Evolutionary conservation across 176 grass and related monocot genomes (phyloP).

Genomic region (Avena atlantica): DNA sequence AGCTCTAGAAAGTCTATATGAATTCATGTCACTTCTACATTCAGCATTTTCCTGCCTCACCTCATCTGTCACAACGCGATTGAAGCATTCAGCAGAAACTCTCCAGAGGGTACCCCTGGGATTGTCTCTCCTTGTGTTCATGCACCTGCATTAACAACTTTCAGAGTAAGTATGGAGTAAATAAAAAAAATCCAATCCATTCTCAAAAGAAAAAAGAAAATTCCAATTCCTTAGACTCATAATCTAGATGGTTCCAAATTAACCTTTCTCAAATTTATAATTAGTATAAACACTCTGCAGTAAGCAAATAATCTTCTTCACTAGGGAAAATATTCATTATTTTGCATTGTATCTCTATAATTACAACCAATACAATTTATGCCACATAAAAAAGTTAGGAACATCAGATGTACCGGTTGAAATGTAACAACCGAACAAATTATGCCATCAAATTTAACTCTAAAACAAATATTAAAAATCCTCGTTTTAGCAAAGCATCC

Average conservation of each 20-base stretch:
- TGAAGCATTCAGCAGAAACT: slow-evolving; percentile 93
- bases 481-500: slow-evolving; percentile 16
- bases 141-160: slow-evolving; percentile 71
- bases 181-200: slow-evolving; percentile 20
- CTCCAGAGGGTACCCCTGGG: slow-evolving; percentile 93
- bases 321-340: slow-evolving; percentile 8
- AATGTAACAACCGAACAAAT: not conserved
- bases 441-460: not conserved
- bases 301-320: slow-evolving; percentile 40
- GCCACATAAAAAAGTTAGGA: not conserved
- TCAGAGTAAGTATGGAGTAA: slow-evolving; percentile 39
- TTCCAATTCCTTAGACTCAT: not conserved
- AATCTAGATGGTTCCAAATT: slow-evolving; percentile 35
- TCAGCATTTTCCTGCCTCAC: slow-evolving; percentile 55
- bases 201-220: not conserved
- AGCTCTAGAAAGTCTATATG: slow-evolving; percentile 75
- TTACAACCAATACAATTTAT: slow-evolving; percentile 9
- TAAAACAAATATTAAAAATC: not conserved
- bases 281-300: slow-evolving; percentile 27
- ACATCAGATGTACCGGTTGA: slow-evolving; percentile 14
- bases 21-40: slow-evolving; percentile 58
- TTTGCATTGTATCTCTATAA: slow-evolving; percentile 9
- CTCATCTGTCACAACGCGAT: slow-evolving; percentile 70
- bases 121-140: slow-evolving; percentile 99
- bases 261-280: slow-evolving; percentile 36